Conservation (phyloP, 805 yeast species). For the Ogataea minuta region DNA sequence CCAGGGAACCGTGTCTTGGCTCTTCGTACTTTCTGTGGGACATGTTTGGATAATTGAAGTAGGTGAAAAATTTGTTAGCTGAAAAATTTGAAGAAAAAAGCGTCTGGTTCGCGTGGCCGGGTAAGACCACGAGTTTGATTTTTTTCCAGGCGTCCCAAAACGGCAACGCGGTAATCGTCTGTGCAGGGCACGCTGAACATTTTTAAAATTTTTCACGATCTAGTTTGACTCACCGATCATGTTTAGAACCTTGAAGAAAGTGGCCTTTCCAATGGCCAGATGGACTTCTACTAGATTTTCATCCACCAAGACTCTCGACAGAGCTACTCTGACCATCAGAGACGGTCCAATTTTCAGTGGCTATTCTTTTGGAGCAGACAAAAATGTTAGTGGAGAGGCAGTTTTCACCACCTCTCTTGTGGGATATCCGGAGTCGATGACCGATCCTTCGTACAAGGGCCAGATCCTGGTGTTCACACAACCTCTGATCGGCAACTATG, state of each 20-base stretch:
- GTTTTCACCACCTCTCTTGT: constrained; percentile 97
- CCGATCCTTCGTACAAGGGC: constrained; percentile 97
- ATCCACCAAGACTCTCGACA: constrained; percentile 46
- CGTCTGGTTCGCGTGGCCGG: neutral
- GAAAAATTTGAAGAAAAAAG: constrained; percentile 6
- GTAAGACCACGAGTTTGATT: neutral
- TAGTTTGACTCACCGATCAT: constrained; percentile 6
- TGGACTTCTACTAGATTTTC: constrained; percentile 22
- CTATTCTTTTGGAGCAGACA: constrained; percentile 92
- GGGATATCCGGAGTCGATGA: constrained; percentile 98
- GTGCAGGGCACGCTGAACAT: neutral
- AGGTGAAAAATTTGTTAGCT: constrained; percentile 4
- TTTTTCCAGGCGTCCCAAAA: constrained; percentile 11
- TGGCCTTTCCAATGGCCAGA: constrained; percentile 12
- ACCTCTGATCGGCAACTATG: constrained; percentile 96
- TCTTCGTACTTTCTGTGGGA: constrained; percentile 99
- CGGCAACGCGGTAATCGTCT: constrained; percentile 25
- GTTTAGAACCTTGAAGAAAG: constrained; percentile 7
- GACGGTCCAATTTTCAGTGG: constrained; percentile 94
- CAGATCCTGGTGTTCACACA: constrained; percentile 96
- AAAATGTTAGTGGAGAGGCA: constrained; percentile 92
- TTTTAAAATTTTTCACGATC: constrained; percentile 22
- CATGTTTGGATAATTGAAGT: constrained; percentile 46
- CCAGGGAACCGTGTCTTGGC: constrained; percentile 99
- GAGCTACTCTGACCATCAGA: constrained; percentile 88